phyloP scores from a whole-genome alignment of 2,329 filamentous ascomycete species.

The Lizonia empirigonia region DNA sequence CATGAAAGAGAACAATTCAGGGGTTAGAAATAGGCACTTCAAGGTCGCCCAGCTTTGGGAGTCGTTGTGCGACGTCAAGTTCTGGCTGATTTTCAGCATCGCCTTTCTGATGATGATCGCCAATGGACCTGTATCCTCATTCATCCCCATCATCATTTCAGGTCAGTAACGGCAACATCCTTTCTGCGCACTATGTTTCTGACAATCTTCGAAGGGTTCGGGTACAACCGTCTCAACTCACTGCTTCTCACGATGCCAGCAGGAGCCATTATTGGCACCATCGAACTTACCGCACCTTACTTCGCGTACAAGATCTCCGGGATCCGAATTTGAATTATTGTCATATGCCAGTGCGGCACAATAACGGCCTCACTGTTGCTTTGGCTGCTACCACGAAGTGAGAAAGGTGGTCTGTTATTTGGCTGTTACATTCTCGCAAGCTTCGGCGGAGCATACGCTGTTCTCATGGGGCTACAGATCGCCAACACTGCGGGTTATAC shows the following conservation, averaged over 20 bases:
- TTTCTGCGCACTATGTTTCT: background rate
- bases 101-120: constrained; percentile 41
- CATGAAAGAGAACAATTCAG: constrained; percentile 74
- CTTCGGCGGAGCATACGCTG: constrained; percentile 55
- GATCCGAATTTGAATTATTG: constrained; percentile 41
- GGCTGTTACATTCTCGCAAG: constrained; percentile 57
- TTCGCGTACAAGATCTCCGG: constrained; percentile 30
- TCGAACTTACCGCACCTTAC: constrained; percentile 32
- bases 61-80: constrained; percentile 60
- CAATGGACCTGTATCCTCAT: constrained; percentile 37
- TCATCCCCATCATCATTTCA: constrained; percentile 41
- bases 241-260: constrained; percentile 34
- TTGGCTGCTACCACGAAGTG: constrained; percentile 51
- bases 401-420: constrained; percentile 55
- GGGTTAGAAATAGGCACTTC: constrained; percentile 71
- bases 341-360: constrained; percentile 44
- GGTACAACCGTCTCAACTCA: constrained; percentile 35
- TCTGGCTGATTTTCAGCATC: constrained; percentile 52
- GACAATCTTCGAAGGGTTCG: constrained; percentile 23
- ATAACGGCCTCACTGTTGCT: constrained; percentile 52
- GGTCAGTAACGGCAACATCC: background rate
- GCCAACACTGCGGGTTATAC: constrained; percentile 61
- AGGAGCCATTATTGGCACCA: constrained; percentile 32
- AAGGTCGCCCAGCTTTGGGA: constrained; percentile 68
- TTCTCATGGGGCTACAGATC: constrained; percentile 57